Percentiles rank a stretch among this genome's conserved stretches.
Evolutionary conservation across 2,329 filamentous ascomycete species (phyloP).

Genomic region (Colletotrichum sp.): DNA sequence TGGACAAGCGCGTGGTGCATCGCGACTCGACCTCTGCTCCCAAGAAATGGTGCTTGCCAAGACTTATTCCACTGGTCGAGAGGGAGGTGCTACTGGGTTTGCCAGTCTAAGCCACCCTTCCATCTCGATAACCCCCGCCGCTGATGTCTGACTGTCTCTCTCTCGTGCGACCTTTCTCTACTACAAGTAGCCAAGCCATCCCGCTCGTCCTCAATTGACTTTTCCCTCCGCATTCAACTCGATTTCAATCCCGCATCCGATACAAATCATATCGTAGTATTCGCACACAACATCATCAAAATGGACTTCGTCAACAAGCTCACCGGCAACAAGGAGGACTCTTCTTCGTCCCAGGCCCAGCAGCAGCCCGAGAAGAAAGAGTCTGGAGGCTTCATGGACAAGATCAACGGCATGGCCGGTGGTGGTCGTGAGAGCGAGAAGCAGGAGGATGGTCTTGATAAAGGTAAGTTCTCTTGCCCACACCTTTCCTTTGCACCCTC

Average conservation of each 20-base stretch:
- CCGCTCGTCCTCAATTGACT: neutral
- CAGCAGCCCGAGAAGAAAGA: conserved; percentile 36
- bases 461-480: conserved; percentile 56
- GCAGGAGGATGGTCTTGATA: conserved; percentile 84
- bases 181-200: conserved; percentile 17
- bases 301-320: conserved; percentile 65
- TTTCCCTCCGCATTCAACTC: neutral
- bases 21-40: neutral
- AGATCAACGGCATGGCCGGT: conserved; percentile 74
- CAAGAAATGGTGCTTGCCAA: neutral
- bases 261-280: neutral
- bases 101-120: conserved; percentile 12
- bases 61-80: neutral
- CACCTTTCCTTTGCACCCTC: too few relatives aligned
- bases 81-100: neutral
- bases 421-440: conserved; percentile 78
- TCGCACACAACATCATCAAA: conserved; percentile 19
- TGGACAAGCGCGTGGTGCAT: neutral
- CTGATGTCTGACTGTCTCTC: conserved; percentile 1
- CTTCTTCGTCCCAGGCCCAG: conserved; percentile 27
- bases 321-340: conserved; percentile 38
- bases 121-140: conserved; percentile 9
- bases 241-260: neutral
- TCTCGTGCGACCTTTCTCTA: neutral
- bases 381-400: conserved; percentile 66